A percentile compares a stretch with the other conserved stretches of the same genome.
Evolutionary conservation across 2,329 filamentous ascomycete species (phyloP).

Genomic region (Beauveria sp.): DNA sequence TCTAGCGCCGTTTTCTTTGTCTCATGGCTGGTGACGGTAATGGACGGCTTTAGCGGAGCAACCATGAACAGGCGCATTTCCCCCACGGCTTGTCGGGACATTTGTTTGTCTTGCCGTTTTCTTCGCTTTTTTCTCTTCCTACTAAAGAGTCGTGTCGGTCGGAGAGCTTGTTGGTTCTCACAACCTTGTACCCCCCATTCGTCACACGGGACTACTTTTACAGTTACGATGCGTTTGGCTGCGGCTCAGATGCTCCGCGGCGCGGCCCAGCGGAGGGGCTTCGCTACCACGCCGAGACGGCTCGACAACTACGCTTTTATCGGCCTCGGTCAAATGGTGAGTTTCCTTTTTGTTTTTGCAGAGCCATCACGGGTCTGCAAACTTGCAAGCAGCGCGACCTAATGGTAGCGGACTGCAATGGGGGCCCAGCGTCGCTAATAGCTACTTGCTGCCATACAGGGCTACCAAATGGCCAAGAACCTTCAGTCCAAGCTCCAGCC

Average conservation of each 20-base stretch:
- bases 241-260: constrained; percentile 9
- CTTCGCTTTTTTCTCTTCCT: neutral
- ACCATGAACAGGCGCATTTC: constrained; percentile 19
- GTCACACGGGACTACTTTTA: no score
- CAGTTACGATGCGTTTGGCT: constrained; percentile 9
- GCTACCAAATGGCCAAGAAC: constrained; percentile 57
- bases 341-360: constrained; percentile 12
- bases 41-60: constrained; percentile 26
- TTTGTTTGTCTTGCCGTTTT: neutral
- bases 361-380: no score
- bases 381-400: no score
- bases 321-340: constrained; percentile 54
- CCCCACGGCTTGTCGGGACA: constrained; percentile 10
- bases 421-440: neutral
- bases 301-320: constrained; percentile 52
- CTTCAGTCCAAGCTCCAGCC: constrained; percentile 48
- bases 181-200: neutral
- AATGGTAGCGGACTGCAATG: no score
- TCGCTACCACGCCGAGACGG: constrained; percentile 40
- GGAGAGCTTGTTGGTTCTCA: neutral
- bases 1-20: neutral
- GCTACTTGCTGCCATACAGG: constrained; percentile 28
- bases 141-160: neutral
- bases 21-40: constrained; percentile 22
- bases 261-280: constrained; percentile 36